These are phyloP conservation scores for Amylostereum areolatum DNA, from an alignment of 1,284 basidiomycete species.

Conservation along the genomic window DNA sequence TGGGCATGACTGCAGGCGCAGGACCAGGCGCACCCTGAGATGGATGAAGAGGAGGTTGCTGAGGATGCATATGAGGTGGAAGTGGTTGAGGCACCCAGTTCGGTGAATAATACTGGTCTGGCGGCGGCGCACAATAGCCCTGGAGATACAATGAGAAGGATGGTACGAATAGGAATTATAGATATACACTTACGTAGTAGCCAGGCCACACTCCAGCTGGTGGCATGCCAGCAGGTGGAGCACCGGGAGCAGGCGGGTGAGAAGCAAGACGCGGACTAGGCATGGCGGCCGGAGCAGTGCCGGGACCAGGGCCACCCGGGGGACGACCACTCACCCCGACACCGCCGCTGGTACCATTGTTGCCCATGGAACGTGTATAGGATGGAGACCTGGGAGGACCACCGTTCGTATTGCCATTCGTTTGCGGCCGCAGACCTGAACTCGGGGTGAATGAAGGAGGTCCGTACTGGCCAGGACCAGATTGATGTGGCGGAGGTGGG, in stretches of 20 bases:
- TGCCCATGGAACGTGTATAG: slow-evolving; percentile 54
- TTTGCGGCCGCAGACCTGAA: slow-evolving; percentile 22
- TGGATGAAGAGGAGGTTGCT: slow-evolving; percentile 21
- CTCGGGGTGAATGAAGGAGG: slow-evolving; percentile 33
- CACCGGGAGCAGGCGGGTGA: slow-evolving; percentile 46
- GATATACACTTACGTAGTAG: slow-evolving; percentile 31
- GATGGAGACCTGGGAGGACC: slow-evolving; percentile 59
- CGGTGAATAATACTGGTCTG: slow-evolving; percentile 27
- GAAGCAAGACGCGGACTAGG: slow-evolving; percentile 62
- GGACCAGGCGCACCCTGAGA: slow-evolving; percentile 33
- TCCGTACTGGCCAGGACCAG: slow-evolving; percentile 39
- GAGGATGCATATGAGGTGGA: slow-evolving; percentile 25
- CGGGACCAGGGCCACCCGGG: slow-evolving; percentile 42
- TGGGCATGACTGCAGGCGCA: slow-evolving; percentile 38
- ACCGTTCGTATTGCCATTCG: slow-evolving; percentile 31
- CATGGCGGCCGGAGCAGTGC: slow-evolving; percentile 39
- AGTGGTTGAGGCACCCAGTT: slow-evolving; percentile 36
- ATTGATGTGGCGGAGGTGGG: slow-evolving; percentile 35
- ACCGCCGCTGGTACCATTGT: slow-evolving; percentile 33
- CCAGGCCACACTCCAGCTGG: slow-evolving; percentile 28
- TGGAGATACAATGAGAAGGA: too few relatives aligned
- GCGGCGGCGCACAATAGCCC: too few relatives aligned
- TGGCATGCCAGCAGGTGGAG: slow-evolving; percentile 34
- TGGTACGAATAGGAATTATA: background rate
- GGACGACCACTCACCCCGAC: slow-evolving; percentile 48